Evolutionary conservation across 2,329 filamentous ascomycete species (phyloP).

Genomic region (Venturia aucupariae): DNA sequence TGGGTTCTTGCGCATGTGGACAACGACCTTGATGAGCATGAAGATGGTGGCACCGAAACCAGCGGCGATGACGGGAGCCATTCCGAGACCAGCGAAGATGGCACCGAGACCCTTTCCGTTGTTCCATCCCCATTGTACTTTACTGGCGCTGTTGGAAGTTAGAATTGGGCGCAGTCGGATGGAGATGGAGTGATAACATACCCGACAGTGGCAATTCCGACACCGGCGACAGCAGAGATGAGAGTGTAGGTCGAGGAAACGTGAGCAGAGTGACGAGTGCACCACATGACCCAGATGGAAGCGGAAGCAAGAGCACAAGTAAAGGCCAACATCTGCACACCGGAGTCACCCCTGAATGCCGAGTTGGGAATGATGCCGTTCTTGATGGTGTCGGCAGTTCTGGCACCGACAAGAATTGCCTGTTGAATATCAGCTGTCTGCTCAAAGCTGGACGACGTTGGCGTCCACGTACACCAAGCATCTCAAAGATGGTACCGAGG

Average conservation of each 20-base stretch:
- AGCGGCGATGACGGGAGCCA: slow-evolving; percentile 48
- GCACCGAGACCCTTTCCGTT: slow-evolving; percentile 58
- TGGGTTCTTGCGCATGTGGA: slow-evolving; percentile 63
- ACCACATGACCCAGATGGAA: slow-evolving; percentile 72
- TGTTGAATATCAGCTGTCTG: background rate
- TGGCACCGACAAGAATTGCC: background rate
- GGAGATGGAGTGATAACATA: background rate
- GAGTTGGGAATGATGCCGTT: slow-evolving; percentile 38
- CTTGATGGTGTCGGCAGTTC: slow-evolving; percentile 36
- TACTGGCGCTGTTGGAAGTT: slow-evolving; percentile 21
- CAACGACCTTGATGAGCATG: slow-evolving; percentile 61
- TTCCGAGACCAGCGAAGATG: slow-evolving; percentile 53
- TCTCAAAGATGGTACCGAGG: slow-evolving; percentile 36
- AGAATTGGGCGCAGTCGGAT: background rate
- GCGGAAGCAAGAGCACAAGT: slow-evolving; percentile 52
- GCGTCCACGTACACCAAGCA: slow-evolving; percentile 38
- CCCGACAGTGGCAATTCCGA: slow-evolving; percentile 40
- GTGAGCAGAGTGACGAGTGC: slow-evolving; percentile 50
- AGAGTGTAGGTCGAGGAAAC: slow-evolving; percentile 48
- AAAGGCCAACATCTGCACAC: slow-evolving; percentile 45
- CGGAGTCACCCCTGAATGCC: slow-evolving; percentile 36
- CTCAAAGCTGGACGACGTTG: slow-evolving; percentile 68
- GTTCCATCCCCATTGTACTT: slow-evolving; percentile 48
- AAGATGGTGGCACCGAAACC: slow-evolving; percentile 57
- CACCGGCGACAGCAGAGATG: slow-evolving; percentile 38